phyloP scores from a whole-genome alignment of 176 grass and related monocot genomes.

The Triticum monococcum region DNA sequence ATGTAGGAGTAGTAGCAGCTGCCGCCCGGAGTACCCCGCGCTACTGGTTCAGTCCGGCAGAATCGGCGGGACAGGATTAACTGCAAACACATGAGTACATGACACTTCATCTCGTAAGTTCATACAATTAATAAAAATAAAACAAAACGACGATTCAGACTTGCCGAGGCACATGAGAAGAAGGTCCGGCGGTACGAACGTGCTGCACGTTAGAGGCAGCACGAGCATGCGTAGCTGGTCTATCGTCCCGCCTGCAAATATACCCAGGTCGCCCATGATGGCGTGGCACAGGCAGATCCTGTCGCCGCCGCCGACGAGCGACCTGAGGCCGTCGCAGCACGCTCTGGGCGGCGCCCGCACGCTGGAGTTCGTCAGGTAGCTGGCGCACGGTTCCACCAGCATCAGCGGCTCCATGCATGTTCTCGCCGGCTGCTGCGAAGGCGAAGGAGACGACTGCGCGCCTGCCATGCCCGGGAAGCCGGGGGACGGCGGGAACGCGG shows the following conservation, averaged over 20 bases:
- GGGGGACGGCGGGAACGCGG: too few relatives aligned
- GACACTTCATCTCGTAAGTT: too few relatives aligned
- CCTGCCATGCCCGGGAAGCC: too few relatives aligned
- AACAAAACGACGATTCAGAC: background rate
- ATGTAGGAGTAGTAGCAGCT: too few relatives aligned
- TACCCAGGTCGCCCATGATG: slow-evolving; percentile 28
- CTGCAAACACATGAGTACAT: too few relatives aligned
- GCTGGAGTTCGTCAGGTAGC: slow-evolving; percentile 37
- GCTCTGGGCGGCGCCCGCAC: background rate
- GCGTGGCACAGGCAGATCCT: slow-evolving; percentile 41
- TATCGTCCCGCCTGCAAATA: background rate
- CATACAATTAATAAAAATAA: background rate
- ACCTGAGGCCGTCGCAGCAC: slow-evolving; percentile 31
- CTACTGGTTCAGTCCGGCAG: too few relatives aligned
- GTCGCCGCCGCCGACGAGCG: background rate
- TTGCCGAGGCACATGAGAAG: background rate
- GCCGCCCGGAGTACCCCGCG: too few relatives aligned
- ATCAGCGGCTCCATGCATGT: slow-evolving; percentile 13
- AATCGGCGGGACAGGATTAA: too few relatives aligned
- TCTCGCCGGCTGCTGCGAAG: background rate
- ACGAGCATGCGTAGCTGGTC: slow-evolving; percentile 3
- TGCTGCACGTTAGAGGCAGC: slow-evolving; percentile 3
- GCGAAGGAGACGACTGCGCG: background rate
- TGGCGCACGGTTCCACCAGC: background rate
- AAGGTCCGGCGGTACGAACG: background rate